Conservation (phyloP, 108 stramenopile genomes). For the Nitzschia putrida region DNA sequence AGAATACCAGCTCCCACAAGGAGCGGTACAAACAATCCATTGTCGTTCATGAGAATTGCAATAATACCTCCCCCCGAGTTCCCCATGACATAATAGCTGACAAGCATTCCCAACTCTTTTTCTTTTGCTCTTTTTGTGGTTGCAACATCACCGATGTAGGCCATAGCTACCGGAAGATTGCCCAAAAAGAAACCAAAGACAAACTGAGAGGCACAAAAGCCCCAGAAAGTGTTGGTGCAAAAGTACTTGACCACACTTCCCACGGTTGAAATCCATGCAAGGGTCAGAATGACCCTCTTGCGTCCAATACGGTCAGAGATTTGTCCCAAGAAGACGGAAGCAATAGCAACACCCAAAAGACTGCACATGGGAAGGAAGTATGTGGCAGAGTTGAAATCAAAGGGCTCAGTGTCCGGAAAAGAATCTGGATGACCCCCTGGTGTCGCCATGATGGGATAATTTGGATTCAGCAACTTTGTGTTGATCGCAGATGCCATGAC, state of each 20-base stretch:
- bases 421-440: constrained; percentile 47
- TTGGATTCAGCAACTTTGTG: constrained; percentile 54
- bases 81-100: constrained; percentile 47
- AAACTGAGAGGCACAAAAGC: constrained; percentile 44
- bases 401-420: constrained; percentile 46
- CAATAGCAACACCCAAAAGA: constrained; percentile 54
- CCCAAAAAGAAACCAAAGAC: constrained; percentile 48
- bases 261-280: constrained; percentile 32
- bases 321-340: constrained; percentile 39
- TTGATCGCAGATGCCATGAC: constrained; percentile 39
- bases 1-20: constrained; percentile 45
- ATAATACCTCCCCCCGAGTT: constrained; percentile 62
- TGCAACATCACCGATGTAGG: constrained; percentile 51
- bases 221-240: constrained; percentile 46
- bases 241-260: constrained; percentile 49
- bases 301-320: constrained; percentile 44
- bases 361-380: constrained; percentile 53
- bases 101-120: constrained; percentile 41
- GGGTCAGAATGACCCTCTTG: constrained; percentile 31
- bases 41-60: constrained; percentile 48
- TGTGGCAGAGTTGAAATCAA: constrained; percentile 54
- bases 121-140: constrained; percentile 42
- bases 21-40: constrained; percentile 51
- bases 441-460: constrained; percentile 48
- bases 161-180: constrained; percentile 56